Evolutionary conservation across 1,284 basidiomycete genomes (phyloP).

Genomic region (Cystobasidiaceae sp.): DNA sequence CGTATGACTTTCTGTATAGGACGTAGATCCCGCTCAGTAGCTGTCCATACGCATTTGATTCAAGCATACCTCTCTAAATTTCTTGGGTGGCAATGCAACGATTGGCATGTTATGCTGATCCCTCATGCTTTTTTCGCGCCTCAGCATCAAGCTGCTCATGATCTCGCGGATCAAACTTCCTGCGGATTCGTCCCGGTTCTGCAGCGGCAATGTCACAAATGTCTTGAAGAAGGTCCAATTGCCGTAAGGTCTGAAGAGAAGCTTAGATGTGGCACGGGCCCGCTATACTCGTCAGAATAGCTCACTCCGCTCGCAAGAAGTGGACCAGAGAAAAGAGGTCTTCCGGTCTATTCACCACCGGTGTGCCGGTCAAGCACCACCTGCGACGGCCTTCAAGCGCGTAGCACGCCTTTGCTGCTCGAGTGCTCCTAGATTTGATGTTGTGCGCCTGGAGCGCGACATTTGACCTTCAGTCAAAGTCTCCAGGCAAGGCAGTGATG

Average conservation of each 20-base stretch:
- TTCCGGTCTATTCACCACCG: constrained; percentile 91
- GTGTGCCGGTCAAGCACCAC: constrained; percentile 93
- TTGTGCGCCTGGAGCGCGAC: constrained; percentile 91
- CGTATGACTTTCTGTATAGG: constrained; percentile 26
- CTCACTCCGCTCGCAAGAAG: constrained; percentile 69
- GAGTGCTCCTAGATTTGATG: constrained; percentile 85
- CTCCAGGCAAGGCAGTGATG: no score
- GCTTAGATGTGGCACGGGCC: not conserved
- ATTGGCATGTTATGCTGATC: constrained; percentile 83
- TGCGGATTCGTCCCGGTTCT: constrained; percentile 66
- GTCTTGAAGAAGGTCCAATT: constrained; percentile 58
- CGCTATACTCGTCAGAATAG: no score
- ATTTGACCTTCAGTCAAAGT: no score
- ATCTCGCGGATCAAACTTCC: constrained; percentile 91
- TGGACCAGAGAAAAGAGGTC: constrained; percentile 84
- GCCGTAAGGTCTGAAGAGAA: constrained; percentile 31
- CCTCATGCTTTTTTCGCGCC: constrained; percentile 92
- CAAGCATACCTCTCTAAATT: constrained; percentile 51
- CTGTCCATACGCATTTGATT: no score
- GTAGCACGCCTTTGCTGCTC: constrained; percentile 84
- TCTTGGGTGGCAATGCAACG: constrained; percentile 81
- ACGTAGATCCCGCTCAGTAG: not conserved
- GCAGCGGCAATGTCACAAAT: constrained; percentile 83
- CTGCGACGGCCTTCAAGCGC: constrained; percentile 70
- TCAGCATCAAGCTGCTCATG: constrained; percentile 74